A percentile compares a stretch with the other conserved stretches of the same genome.
These are phyloP conservation scores for Phaeophleospora eucalypticola DNA, from an alignment of 2,329 filamentous ascomycete genomes.

Conservation along the genomic window DNA sequence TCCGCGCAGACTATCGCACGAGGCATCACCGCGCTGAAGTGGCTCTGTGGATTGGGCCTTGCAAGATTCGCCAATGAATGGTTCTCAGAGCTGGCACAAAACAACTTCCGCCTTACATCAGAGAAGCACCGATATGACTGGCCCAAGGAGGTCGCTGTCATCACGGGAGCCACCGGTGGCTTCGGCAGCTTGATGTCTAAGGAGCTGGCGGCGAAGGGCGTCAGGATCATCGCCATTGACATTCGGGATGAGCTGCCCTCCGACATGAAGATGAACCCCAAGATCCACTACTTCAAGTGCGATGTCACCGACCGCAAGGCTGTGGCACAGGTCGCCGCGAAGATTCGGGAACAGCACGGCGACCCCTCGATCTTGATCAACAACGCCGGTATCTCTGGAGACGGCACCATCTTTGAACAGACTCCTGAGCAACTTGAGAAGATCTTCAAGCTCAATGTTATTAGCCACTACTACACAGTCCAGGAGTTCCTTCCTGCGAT, in stretches of 20 bases:
- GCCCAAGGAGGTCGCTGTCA: slow-evolving; percentile 35
- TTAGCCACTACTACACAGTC: slow-evolving; percentile 49
- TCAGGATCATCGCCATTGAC: slow-evolving; percentile 39
- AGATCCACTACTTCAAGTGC: slow-evolving; percentile 40
- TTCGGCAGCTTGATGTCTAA: slow-evolving; percentile 37
- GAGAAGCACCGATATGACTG: slow-evolving; percentile 35
- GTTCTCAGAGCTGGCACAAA: slow-evolving; percentile 27
- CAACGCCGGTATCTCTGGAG: slow-evolving; percentile 49
- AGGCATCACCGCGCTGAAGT: slow-evolving; percentile 27
- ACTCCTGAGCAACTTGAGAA: slow-evolving; percentile 42
- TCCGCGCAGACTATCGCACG: slow-evolving; percentile 27
- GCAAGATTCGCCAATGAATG: slow-evolving; percentile 23
- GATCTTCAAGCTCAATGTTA: slow-evolving; percentile 51
- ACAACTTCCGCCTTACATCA: slow-evolving; percentile 38
- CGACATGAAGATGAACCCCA: slow-evolving; percentile 30
- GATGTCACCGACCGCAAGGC: slow-evolving; percentile 48
- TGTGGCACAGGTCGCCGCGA: slow-evolving; percentile 39
- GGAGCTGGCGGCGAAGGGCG: slow-evolving; percentile 34
- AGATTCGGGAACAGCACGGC: slow-evolving; percentile 40
- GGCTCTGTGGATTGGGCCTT: slow-evolving; percentile 32
- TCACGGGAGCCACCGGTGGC: slow-evolving; percentile 35
- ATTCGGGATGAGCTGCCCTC: slow-evolving; percentile 32
- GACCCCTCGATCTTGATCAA: slow-evolving; percentile 48
- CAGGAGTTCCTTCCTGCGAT: slow-evolving; percentile 52
- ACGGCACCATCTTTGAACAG: slow-evolving; percentile 45